Conservation (phyloP, 257 asterid species). For the Salvia splendens region DNA sequence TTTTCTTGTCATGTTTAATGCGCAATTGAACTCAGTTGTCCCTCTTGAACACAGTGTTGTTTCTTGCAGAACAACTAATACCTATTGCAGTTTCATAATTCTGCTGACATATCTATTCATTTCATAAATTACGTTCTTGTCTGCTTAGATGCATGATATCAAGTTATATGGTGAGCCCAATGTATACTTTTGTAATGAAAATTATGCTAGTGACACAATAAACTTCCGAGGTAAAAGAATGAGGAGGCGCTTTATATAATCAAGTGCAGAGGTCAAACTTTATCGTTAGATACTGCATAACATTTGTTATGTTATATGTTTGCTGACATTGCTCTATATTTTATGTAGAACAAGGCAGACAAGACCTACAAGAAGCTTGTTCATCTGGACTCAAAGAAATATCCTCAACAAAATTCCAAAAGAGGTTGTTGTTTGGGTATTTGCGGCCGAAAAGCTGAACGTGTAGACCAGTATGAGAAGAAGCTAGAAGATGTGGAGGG, state of each 20-base stretch:
- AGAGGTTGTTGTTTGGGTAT: conserved; percentile 71
- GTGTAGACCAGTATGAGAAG: conserved; percentile 70
- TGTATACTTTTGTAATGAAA: conserved; percentile 1
- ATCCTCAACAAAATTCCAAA: conserved; percentile 44
- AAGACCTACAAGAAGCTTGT: conserved; percentile 55
- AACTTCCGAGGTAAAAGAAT: conserved; percentile 5
- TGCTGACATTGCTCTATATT: conserved; percentile 32
- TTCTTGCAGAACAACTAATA: conserved; percentile 5
- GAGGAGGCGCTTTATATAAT: conserved; percentile 16
- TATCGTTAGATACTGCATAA: conserved; percentile 15
- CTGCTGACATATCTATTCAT: background rate
- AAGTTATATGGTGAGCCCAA: background rate
- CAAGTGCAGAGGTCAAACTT: background rate
- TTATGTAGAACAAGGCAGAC: conserved; percentile 60
- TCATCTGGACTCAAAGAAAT: conserved; percentile 48
- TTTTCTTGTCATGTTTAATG: conserved; percentile 18
- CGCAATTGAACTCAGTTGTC: conserved; percentile 1
- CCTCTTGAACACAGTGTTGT: conserved; percentile 18
- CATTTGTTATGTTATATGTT: conserved; percentile 12
- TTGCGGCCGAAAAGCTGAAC: conserved; percentile 54
- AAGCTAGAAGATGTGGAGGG: conserved; percentile 71
- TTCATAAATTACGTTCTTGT: conserved; percentile 17
- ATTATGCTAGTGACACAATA: background rate
- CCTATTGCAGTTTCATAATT: background rate
- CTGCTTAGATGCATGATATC: conserved; percentile 21